Evolutionary conservation across 352 stramenopile species (phyloP).

Genomic region (Thraustochytrium striatum): DNA sequence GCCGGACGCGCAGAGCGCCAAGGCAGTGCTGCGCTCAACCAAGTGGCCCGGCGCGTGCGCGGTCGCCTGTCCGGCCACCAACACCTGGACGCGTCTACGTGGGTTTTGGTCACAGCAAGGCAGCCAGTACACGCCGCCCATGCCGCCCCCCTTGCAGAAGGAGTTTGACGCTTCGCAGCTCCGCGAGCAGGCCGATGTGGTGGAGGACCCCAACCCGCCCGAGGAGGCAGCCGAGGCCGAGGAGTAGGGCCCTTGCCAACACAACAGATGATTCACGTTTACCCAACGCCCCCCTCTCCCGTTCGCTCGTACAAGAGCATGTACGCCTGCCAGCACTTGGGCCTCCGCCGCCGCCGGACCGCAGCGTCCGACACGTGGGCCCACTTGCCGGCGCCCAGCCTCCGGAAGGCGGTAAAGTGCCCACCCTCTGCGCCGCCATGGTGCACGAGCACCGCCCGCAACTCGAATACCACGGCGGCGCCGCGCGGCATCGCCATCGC

Average conservation of each 20-base stretch:
- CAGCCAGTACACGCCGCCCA: conserved; percentile 62
- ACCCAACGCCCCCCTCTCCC: no score
- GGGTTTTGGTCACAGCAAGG: conserved; percentile 61
- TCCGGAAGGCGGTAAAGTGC: conserved; percentile 76
- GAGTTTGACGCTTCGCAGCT: conserved; percentile 52
- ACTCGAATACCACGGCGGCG: conserved; percentile 60
- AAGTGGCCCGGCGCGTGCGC: conserved; percentile 77
- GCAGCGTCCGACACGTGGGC: conserved; percentile 76
- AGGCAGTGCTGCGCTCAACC: conserved; percentile 66
- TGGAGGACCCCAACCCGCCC: conserved; percentile 45
- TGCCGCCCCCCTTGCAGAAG: conserved; percentile 58
- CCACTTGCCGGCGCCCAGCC: conserved; percentile 63
- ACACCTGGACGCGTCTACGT: conserved; percentile 80
- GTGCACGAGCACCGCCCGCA: conserved; percentile 73
- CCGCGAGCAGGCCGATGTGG: conserved; percentile 45
- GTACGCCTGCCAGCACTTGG: conserved; percentile 74
- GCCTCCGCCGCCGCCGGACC: conserved; percentile 62
- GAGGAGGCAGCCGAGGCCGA: conserved; percentile 54
- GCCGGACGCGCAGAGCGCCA: conserved; percentile 57
- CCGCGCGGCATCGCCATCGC: not conserved
- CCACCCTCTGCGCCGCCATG: conserved; percentile 74
- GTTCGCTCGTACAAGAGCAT: conserved; percentile 83
- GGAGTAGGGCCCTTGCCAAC: no score
- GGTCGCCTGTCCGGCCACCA: conserved; percentile 65
- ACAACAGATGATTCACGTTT: no score